These are phyloP conservation scores for Xylaria digitata DNA, from an alignment of 2,329 filamentous ascomycete genomes.

Conservation along the genomic window DNA sequence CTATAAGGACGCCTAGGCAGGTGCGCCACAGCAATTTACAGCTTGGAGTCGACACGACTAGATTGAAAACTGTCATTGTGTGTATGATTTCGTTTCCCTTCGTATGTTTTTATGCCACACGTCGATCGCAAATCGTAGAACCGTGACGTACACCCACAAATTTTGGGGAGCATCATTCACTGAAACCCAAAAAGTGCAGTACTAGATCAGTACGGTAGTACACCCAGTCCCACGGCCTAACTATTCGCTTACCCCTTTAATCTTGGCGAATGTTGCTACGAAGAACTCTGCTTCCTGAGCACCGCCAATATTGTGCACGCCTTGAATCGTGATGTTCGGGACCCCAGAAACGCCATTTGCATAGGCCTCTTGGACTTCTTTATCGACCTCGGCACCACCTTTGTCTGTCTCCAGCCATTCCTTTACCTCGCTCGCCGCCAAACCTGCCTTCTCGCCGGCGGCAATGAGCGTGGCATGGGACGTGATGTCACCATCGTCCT, in stretches of 20 bases:
- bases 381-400: slow-evolving; percentile 61
- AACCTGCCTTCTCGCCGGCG: slow-evolving; percentile 61
- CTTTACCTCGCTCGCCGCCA: slow-evolving; percentile 61
- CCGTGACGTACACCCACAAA: too few relatives aligned
- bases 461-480: slow-evolving; percentile 59
- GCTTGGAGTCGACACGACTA: too few relatives aligned
- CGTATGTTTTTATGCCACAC: too few relatives aligned
- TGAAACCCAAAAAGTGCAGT: too few relatives aligned
- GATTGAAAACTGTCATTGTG: too few relatives aligned
- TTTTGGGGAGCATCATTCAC: too few relatives aligned
- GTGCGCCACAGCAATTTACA: too few relatives aligned
- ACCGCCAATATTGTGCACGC: slow-evolving; percentile 46
- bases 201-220: too few relatives aligned
- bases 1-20: too few relatives aligned
- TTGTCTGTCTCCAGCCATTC: slow-evolving; percentile 48
- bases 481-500: slow-evolving; percentile 69
- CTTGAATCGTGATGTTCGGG: slow-evolving; percentile 75
- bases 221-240: not conserved
- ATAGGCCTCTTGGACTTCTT: slow-evolving; percentile 60
- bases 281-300: slow-evolving; percentile 34
- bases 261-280: slow-evolving; percentile 33
- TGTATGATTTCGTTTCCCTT: too few relatives aligned
- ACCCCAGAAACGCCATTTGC: slow-evolving; percentile 67
- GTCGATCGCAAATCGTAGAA: too few relatives aligned
- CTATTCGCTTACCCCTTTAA: slow-evolving; percentile 47